Evolutionary conservation across 2,329 filamentous ascomycete genomes (phyloP).

Genomic region (Exophiala bonariae): DNA sequence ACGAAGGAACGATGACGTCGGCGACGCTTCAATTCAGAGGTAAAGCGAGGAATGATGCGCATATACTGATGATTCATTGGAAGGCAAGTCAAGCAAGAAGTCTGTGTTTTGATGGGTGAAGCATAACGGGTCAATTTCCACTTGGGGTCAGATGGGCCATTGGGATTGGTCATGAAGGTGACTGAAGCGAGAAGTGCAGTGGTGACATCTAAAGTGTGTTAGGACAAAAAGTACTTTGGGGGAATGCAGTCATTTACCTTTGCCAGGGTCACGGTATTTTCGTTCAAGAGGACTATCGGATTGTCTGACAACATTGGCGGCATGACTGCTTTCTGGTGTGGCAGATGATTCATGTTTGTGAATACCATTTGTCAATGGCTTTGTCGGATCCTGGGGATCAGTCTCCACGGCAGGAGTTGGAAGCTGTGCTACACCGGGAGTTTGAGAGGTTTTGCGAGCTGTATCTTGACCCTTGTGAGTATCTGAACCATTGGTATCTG

Average conservation of each 20-base stretch:
- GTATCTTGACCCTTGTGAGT: conserved; percentile 10
- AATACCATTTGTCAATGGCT: conserved; percentile 18
- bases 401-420: conserved; percentile 22
- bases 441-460: conserved; percentile 10
- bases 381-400: conserved; percentile 10
- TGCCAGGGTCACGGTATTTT: conserved; percentile 43
- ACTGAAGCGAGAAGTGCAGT: conserved; percentile 69
- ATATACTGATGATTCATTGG: conserved; percentile 68
- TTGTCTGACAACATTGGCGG: conserved; percentile 21
- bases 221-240: background rate
- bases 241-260: conserved; percentile 42
- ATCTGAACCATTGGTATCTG: conserved; percentile 18
- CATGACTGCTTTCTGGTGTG: conserved; percentile 31
- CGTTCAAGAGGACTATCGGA: conserved; percentile 42
- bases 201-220: conserved; percentile 43
- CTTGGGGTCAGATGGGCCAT: conserved; percentile 60
- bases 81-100: conserved; percentile 68
- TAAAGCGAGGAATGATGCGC: conserved; percentile 52
- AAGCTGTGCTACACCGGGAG: conserved; percentile 13
- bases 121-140: conserved; percentile 66
- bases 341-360: conserved; percentile 6
- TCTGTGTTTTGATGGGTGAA: conserved; percentile 64
- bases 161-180: conserved; percentile 65
- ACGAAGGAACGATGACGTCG: conserved; percentile 22
- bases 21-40: conserved; percentile 16